Conservation (phyloP, 2,329 filamentous ascomycete genomes). For the Didymella pinodella region DNA sequence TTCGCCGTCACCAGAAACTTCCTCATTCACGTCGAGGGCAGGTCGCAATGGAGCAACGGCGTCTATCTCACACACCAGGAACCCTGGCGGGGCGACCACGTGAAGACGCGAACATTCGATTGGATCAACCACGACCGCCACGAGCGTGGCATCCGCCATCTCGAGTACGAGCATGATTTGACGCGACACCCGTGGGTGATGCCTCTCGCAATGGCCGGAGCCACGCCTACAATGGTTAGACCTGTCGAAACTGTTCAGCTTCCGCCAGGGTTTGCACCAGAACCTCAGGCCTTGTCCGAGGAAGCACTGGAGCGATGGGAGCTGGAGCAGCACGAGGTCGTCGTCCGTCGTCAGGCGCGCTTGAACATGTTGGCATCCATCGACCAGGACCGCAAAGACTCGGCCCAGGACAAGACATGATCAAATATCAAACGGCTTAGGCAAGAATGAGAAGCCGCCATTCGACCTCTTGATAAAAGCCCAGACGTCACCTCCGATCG, state of each 20-base stretch:
- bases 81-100: slow-evolving; percentile 7
- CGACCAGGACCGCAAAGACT: slow-evolving; percentile 2
- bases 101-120: slow-evolving; percentile 5
- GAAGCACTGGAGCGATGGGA: not conserved
- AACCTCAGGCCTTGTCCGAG: not conserved
- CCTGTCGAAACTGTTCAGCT: not conserved
- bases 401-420: not conserved
- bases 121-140: slow-evolving; percentile 6
- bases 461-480: not conserved
- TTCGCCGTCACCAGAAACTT: not conserved
- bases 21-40: slow-evolving; percentile 1
- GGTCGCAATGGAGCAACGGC: slow-evolving; percentile 9
- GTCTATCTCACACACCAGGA: not conserved
- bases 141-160: slow-evolving; percentile 8
- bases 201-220: not conserved
- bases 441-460: too few relatives aligned
- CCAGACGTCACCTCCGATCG: not conserved
- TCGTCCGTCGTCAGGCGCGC: not conserved
- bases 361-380: not conserved
- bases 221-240: not conserved
- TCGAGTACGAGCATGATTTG: not conserved
- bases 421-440: not conserved
- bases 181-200: not conserved
- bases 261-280: not conserved
- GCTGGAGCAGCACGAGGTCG: not conserved